Evolutionary conservation across 805 yeast genomes (phyloP), one percentile per base, ranked within the genome.

Genomic region (Spathaspora sp.): DNA sequence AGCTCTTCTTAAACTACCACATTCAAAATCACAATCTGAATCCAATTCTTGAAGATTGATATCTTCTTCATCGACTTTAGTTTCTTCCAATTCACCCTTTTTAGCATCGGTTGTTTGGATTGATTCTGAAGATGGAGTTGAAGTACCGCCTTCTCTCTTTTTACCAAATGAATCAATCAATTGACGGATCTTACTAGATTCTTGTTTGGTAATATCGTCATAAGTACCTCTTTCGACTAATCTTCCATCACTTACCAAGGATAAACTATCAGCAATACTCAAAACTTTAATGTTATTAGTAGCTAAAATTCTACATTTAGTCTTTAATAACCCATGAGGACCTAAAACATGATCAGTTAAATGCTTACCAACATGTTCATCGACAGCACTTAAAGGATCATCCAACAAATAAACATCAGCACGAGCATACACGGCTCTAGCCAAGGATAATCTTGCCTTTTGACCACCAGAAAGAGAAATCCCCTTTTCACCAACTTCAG

Each of bases 401-500:
- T 94, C 99, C 56, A 94, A 71, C 42, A 94, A 71, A 65, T 89
- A 91, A 29, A 94, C 82, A 63, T 94, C 98, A 2, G 98, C 96
- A 57, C 98, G 79, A 11, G 97, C 81, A 65, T 94, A 94, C 9
- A 94, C 97, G 11, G 99, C 97, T 65, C 99, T 82, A 0, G 99
- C 99, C 49, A 94, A 78, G 1, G 96, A 85, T 38, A 94, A 78
- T 66, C 99, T 84, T 0, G 99, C 98, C 77, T 94, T 94, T 69
- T 94, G 99, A 44, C 99, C 99, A 48, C 99, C 99, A 42, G 97
- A 89, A 47, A 94, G 76, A 12, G 97, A 89, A 48, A 94, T 92
- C 57, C 99, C 99, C 67, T 93, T 90, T 72, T 94, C 99, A 56
- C 99, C 99, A 52, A 94, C 98, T 60, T 88, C 82, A 5, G 99